These are phyloP conservation scores for Termitomyces sp. DNA, from an alignment of 768 basidiomycete species.

Conservation along the genomic window DNA sequence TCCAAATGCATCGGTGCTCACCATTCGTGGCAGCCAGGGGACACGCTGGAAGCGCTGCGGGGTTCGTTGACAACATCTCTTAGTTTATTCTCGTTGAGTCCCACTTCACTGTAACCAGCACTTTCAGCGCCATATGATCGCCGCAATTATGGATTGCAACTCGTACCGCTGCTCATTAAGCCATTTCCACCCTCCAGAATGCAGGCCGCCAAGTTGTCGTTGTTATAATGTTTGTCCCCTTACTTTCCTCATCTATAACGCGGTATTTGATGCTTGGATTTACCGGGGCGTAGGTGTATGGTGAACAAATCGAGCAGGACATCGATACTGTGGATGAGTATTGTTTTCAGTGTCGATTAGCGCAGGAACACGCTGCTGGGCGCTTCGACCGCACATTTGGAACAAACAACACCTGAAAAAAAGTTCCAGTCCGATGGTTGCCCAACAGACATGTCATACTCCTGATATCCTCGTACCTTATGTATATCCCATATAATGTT, in stretches of 20 bases:
- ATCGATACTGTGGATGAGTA: slow-evolving; percentile 67
- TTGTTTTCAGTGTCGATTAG: slow-evolving; percentile 66
- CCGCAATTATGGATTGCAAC: slow-evolving; percentile 74
- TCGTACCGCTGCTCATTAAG: slow-evolving; percentile 59
- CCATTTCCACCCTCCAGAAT: slow-evolving; percentile 50
- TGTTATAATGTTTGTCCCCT: slow-evolving; percentile 50
- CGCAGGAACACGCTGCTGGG: slow-evolving; percentile 32
- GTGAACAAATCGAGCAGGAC: slow-evolving; percentile 61
- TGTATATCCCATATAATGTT: slow-evolving; percentile 10
- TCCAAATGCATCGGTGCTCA: slow-evolving; percentile 10
- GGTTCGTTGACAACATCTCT: slow-evolving; percentile 29
- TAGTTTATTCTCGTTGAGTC: neutral
- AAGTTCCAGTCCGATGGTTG: neutral
- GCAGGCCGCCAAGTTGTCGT: slow-evolving; percentile 46
- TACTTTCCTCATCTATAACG: neutral
- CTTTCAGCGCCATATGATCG: slow-evolving; percentile 70
- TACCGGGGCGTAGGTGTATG: slow-evolving; percentile 49
- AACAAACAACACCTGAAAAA: slow-evolving; percentile 5
- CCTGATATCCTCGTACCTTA: slow-evolving; percentile 5
- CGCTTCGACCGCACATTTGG: slow-evolving; percentile 14
- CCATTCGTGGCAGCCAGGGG: slow-evolving; percentile 48
- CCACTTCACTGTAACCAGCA: slow-evolving; percentile 41
- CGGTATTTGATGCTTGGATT: neutral
- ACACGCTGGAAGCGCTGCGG: slow-evolving; percentile 71
- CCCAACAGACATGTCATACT: neutral